Base-by-base conservation (phyloP, 1,284 basidiomycete species). In the Pisolithus thermaeus region DNA sequence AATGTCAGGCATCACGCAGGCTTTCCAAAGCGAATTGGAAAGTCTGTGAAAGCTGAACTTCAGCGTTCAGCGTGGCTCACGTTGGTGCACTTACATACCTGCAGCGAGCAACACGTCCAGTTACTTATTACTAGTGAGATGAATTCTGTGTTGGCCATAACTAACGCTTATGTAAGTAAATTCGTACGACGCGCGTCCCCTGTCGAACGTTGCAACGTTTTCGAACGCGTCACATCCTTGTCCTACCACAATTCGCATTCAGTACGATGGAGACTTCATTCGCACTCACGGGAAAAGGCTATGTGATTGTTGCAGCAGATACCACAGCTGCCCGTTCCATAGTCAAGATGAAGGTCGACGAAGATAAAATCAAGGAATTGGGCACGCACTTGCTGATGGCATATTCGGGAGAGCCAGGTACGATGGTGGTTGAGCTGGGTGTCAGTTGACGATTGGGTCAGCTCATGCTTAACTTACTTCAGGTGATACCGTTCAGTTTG, bases 401-500 rank as follows among this genome's bases (percentile, higher is more conserved):
- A 0, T 95, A 88, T 71, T 90, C 90, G 60, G 95, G 95, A 57
- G 93, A 97, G 70, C 90, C 92, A 69, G 90, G 92, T 89, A 30
- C 50, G 50, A 80, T 70, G n/a, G 6, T 47, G 36, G 36, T 41
- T 49, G 35, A 44, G n/a, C 44, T 22, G 12, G 48, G 11, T 35
- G 25, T 41, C 27, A 40, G n/a, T 52, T 50, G 18, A 22, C 49
- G 32, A 38, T 20, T 27, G 40, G 48, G 36, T 30, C 47, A 27
- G 41, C 20, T 51, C 27, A 20, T 42, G 47, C 32, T n/a, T 23
- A 46, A 47, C 28, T 39, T 18, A 23, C 36, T 46, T 3, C 61
- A 90, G 96, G 96, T 55, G 97, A 99, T 68, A 99, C 97, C 23
- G 77, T 97, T 27, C 92, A 98, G 67, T 98, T 99, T 66, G 90